Evolutionary conservation across 202 grass and related monocot species (phyloP), one percentile per base, ranked within the genome.

Genomic region (Saccharum hybrid): DNA sequence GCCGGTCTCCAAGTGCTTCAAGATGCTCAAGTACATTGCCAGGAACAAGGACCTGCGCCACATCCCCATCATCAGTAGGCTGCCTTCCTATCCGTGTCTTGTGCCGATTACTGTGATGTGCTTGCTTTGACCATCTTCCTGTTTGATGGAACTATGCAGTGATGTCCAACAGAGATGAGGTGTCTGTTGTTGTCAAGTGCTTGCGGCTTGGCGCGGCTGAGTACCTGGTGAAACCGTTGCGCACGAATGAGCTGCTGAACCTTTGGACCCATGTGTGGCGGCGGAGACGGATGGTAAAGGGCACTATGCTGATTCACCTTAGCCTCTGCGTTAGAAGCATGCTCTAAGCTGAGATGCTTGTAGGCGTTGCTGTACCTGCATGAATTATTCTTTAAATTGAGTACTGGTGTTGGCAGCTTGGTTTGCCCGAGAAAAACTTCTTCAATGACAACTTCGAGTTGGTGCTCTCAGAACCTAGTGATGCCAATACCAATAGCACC

Each of bases 231-330:
- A 96, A 98, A 70, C 96, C 96, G 28, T 76, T 98, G 77, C 89
- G 96, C 34, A 98, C 54, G 21, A 98, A 98, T 70, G 96, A 98
- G 74, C 78, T 98, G 60, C 78, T 98, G 67, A 98, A 98, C 64
- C 87, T 98, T 5, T 98, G 96, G 96, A 98, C 91, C 52, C 96
- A 98, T 78, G 84, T 98, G 75, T 98, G 96, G 96, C 88, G 96
- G 16, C 75, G 93, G 18, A 79, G 96, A 45, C 74, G 87, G 76
- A 98, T 95, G 93, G 92, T 94, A 91, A 77, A 45, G 45, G 16
- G 6, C 72, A 36, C 39, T 89, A 10, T 63, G 21, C 74, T 56
- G 15, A 69, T 84, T 87, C 82, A 75, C 14, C 63, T 74, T 79
- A 38, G 52, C 36, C 51, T 61, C 7, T 83, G 42, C 69, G 23